phyloP scores from a whole-genome alignment of 805 yeast genomes.

The Jamesozyma hellenica region DNA sequence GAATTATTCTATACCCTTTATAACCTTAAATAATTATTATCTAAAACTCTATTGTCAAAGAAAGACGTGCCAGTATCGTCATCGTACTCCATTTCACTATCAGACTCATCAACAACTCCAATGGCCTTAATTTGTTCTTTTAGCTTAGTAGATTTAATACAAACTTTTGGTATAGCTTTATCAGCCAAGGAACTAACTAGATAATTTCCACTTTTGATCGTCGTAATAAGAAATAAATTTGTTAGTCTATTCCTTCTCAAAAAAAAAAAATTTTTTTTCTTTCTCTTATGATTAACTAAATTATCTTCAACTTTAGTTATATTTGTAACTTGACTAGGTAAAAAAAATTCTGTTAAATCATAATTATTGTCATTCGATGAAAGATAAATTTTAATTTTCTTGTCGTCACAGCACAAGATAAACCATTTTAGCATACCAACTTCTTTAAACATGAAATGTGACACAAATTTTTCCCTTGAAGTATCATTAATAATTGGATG shows the following conservation, averaged over 20 bases:
- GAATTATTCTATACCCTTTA: neutral
- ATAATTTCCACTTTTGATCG: slow-evolving; percentile 5
- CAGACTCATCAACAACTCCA: slow-evolving; percentile 1
- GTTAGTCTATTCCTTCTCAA: too few species aligned
- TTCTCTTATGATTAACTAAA: neutral
- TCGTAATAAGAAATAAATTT: slow-evolving; percentile 2
- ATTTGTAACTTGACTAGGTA: slow-evolving; percentile 9
- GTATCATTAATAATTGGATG: slow-evolving; percentile 2
- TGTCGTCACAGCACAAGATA: slow-evolving; percentile 4
- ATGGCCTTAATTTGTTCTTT: slow-evolving; percentile 2
- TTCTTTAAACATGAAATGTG: neutral
- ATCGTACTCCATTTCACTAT: slow-evolving; percentile 3
- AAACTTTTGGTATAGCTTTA: neutral
- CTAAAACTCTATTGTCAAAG: slow-evolving; percentile 6
- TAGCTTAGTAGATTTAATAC: neutral
- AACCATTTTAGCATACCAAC: slow-evolving; percentile 2
- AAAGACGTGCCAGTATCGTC: slow-evolving; percentile 1
- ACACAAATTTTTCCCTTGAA: slow-evolving; percentile 1
- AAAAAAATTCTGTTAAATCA: slow-evolving; percentile 4
- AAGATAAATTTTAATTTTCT: slow-evolving; percentile 4
- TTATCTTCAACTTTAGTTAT: slow-evolving; percentile 1
- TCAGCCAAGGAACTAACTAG: neutral
- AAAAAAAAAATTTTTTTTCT: neutral
- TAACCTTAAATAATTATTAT: neutral
- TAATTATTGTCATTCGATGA: slow-evolving; percentile 1